These are phyloP conservation scores for Singerocomus rubriflavus DNA, from an alignment of 1,284 basidiomycete species.

Conservation along the genomic window DNA sequence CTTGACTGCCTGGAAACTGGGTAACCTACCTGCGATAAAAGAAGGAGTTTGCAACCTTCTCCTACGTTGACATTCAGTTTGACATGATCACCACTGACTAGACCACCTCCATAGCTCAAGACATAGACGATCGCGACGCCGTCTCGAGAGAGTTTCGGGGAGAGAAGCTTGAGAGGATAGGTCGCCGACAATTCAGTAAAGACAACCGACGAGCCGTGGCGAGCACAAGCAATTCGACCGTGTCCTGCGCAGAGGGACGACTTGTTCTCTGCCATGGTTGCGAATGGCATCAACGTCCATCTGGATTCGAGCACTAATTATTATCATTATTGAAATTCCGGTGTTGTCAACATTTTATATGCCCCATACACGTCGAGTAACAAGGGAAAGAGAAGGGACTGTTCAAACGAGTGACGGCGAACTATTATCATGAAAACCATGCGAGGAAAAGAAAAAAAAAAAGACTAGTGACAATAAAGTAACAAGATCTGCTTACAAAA, in stretches of 20 bases:
- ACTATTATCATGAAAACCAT: constrained; percentile 19
- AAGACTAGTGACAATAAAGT: constrained; percentile 23
- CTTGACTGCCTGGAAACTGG: not conserved
- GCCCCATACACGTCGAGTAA: constrained; percentile 33
- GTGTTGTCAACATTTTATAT: constrained; percentile 32
- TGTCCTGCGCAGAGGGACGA: constrained; percentile 44
- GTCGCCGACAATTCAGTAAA: constrained; percentile 78
- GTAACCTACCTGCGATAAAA: constrained; percentile 76
- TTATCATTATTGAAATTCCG: constrained; percentile 25
- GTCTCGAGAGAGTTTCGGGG: constrained; percentile 53
- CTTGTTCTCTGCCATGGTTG: constrained; percentile 21
- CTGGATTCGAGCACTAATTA: constrained; percentile 16
- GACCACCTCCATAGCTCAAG: constrained; percentile 89
- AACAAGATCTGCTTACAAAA: constrained; percentile 30
- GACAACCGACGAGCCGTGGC: constrained; percentile 52
- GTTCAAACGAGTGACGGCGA: constrained; percentile 24
- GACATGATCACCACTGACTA: constrained; percentile 85
- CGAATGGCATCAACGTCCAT: not conserved
- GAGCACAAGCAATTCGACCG: constrained; percentile 52
- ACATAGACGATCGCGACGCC: constrained; percentile 75
- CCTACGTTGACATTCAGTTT: constrained; percentile 64
- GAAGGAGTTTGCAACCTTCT: constrained; percentile 51
- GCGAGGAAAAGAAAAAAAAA: constrained; percentile 19
- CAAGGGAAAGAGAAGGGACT: constrained; percentile 15
- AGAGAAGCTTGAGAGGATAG: constrained; percentile 91